Conservation (phyloP, 2,329 filamentous ascomycete species). For the Sporothrix protearum region DNA sequence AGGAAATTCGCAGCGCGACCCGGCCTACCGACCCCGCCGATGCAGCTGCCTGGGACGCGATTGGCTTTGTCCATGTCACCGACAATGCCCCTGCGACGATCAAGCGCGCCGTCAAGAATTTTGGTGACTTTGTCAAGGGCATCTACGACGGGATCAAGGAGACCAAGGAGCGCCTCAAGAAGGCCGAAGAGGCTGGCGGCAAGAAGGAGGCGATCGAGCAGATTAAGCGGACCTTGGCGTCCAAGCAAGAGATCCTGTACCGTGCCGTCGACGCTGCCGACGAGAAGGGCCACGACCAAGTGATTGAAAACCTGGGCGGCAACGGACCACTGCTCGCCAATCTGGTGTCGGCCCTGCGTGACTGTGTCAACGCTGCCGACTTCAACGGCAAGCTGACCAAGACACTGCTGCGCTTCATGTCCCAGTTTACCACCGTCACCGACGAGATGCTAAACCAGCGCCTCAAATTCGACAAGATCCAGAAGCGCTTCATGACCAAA, state of each 20-base stretch:
- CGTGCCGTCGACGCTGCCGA: conserved; percentile 53
- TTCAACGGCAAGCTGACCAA: conserved; percentile 54
- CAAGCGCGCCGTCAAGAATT: conserved; percentile 49
- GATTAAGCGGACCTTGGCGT: conserved; percentile 42
- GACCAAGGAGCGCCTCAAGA: conserved; percentile 45
- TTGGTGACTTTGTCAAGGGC: conserved; percentile 49
- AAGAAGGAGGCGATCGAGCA: conserved; percentile 38
- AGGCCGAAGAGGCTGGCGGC: conserved; percentile 38
- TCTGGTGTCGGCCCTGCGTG: conserved; percentile 52
- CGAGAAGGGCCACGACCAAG: conserved; percentile 52
- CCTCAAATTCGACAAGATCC: conserved; percentile 63
- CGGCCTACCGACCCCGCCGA: conserved; percentile 46
- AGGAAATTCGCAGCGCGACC: conserved; percentile 39
- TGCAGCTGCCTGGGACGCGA: conserved; percentile 52
- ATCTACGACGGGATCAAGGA: conserved; percentile 48
- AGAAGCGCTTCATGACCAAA: conserved; percentile 60
- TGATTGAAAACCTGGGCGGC: conserved; percentile 56
- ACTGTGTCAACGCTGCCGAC: conserved; percentile 51
- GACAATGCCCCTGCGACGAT: conserved; percentile 37
- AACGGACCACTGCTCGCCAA: conserved; percentile 56
- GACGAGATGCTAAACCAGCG: conserved; percentile 57
- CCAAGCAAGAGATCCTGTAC: conserved; percentile 49
- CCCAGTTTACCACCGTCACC: conserved; percentile 59
- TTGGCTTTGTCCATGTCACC: conserved; percentile 50
- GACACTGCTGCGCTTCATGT: conserved; percentile 57